Base-by-base conservation (phyloP, 2,329 filamentous ascomycete genomes). In the Remersonia thermophila region DNA sequence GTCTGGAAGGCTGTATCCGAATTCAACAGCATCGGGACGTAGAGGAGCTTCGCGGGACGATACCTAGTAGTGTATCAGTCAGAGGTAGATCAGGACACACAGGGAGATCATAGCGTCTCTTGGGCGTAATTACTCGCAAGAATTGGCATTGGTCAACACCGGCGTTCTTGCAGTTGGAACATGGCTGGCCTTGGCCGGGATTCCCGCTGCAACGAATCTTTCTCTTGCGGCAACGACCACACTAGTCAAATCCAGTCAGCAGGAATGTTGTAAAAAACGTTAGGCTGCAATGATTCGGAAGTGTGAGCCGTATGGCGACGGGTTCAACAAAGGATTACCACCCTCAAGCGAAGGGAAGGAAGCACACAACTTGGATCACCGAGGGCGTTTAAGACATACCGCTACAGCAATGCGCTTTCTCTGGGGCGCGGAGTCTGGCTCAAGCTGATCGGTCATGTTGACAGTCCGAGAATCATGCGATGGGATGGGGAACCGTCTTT, bases 191-290 rank as follows among this genome's bases (percentile, higher is more conserved):
- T 51, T 80, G 74, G 23, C 81, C 82, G 25, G 71, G 67, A 54
- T 94, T 85, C 30, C 89, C 89, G 51, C 83, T 93, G 62, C 89
- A 96, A 48, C 84, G 80, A 50, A 96, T 96, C 66, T 96, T 96
- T 40, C 89, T 75, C 62, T 89, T 87, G 42, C 89, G 77, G 59
- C 89, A 96, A 47, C 89, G 77, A 26, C 77, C 75, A 57, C 89
- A 96, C 89, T 95, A 46, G 38, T 45, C 20, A 38, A 30, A 27
- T 15, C 16, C 13, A 20, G 33, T 41, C 37, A 44, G 43, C 20
- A 9, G 15, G 20, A 23, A 23, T 23, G 9, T 23, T 23, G 20
- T n/a, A n/a, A n/a, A n/a, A n/a, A n/a, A n/a, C n/a, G n/a, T n/a
- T n/a, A n/a, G n/a, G n/a, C n/a, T n/a, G n/a, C n/a, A n/a, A n/a